Base-by-base conservation (phyloP, 306 rosid genomes). In the Crotalaria pallida region DNA sequence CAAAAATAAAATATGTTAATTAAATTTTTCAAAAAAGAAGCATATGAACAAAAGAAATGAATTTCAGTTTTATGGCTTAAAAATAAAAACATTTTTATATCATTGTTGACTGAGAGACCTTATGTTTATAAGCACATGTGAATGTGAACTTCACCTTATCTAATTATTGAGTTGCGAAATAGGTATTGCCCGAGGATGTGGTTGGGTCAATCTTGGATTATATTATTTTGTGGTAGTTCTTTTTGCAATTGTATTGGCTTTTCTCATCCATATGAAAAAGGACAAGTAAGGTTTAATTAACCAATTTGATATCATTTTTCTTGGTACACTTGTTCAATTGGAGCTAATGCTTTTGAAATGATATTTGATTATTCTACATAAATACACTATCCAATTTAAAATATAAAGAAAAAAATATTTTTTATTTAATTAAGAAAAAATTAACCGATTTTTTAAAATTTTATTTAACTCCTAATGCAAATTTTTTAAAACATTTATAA, bases 151-250 rank as follows among this genome's bases (percentile, higher is more conserved):
- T 36, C 13, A 58, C 36, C 50, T 49, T 21, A 8, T 10, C 10
- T 59, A 67, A 73, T 48, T 17, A 2, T 21, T 21, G 11, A 17
- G 18, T 15, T 53, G 34, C 49, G 48, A 55, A 74, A 36, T 36
- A 59, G 79, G 79, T 23, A 44, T 65, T 65, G 65, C 72, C 7
- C 52, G 66, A 55, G 79, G 79, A 12, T 26, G 38, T 43, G 79
- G 79, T 3, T 74, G 73, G 79, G 55, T 74, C 48, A 74, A 74
- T 65, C 79, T 74, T 17, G 79, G 73, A 29, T 64, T 73, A 5
- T 74, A 40, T 26, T 74, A 74, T 44, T n/a, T 55, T 19, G 79
- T 65, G 47, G 79, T 58, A 19, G 49, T 74, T 41, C 79, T 73
- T 53, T 29, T 41, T 10, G 47, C 66, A 26, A 44, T 74, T 41